Evolutionary conservation across 2,329 filamentous ascomycete genomes (phyloP).

Genomic region (Trichoderma semiorbis): DNA sequence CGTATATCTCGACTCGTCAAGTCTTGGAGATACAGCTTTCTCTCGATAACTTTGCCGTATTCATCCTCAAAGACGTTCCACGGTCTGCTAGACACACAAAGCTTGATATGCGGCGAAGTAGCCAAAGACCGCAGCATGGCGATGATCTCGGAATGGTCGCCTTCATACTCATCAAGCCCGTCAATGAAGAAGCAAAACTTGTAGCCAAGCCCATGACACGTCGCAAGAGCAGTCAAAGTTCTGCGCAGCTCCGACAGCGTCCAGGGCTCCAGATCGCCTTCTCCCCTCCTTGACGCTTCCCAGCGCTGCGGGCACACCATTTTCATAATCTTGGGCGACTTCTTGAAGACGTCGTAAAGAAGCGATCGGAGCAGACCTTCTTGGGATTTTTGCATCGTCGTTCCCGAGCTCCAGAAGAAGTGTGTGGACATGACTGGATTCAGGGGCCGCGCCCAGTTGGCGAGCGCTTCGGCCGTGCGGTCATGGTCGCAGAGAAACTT

Average conservation of each 20-base stretch:
- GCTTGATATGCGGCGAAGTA: conserved; percentile 24
- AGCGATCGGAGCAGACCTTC: conserved; percentile 32
- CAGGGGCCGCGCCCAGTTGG: conserved; percentile 28
- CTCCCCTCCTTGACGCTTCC: not conserved
- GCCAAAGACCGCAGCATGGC: conserved; percentile 7
- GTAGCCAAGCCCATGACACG: not conserved
- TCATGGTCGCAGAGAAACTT: conserved; percentile 30
- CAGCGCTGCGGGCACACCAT: not conserved
- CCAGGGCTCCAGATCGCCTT: not conserved
- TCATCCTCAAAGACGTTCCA: conserved; percentile 23
- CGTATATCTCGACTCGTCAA: conserved; percentile 12
- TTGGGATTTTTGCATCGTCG: conserved; percentile 31
- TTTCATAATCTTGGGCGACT: conserved; percentile 14
- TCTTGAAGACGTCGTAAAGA: conserved; percentile 31
- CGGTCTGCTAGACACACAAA: conserved; percentile 32
- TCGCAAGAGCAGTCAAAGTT: not conserved
- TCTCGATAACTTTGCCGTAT: not conserved
- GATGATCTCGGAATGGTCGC: conserved; percentile 7
- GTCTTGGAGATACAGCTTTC: not conserved
- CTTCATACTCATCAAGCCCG: conserved; percentile 26
- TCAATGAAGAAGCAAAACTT: conserved; percentile 26
- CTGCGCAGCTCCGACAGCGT: not conserved
- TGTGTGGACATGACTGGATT: conserved; percentile 27
- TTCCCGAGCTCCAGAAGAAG: conserved; percentile 37
- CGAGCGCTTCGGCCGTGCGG: conserved; percentile 21